phyloP scores from a whole-genome alignment of 139 green algal genomes.

The Parachlorella kessleri region DNA sequence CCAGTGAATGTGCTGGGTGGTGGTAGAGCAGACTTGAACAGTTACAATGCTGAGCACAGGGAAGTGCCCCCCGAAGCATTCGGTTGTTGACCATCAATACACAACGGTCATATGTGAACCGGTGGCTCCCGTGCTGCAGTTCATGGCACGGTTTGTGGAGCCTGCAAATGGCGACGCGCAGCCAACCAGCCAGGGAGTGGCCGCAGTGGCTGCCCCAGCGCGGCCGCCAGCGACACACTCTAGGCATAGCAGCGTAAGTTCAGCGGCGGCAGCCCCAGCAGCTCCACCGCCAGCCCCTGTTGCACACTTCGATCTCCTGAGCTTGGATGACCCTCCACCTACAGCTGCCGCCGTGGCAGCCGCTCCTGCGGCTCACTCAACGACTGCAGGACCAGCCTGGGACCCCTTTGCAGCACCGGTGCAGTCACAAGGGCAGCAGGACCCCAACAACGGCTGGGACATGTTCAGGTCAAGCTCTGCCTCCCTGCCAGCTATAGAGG shows the following conservation, averaged over 20 bases:
- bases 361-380: not conserved
- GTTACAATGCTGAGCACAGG: too few relatives aligned
- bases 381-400: slow-evolving; percentile 1
- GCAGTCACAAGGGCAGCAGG: not conserved
- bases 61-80: too few relatives aligned
- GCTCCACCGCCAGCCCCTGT: not conserved
- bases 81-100: too few relatives aligned
- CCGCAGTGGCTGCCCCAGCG: not conserved
- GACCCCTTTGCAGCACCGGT: not conserved
- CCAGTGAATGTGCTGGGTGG: too few relatives aligned
- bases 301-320: slow-evolving; percentile 25
- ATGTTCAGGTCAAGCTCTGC: not conserved
- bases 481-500: not conserved
- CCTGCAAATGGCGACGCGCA: not conserved
- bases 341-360: not conserved
- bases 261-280: not conserved
- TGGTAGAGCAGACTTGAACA: too few relatives aligned
- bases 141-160: slow-evolving; percentile 18
- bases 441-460: not conserved
- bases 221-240: not conserved
- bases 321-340: slow-evolving; percentile 12
- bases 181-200: not conserved
- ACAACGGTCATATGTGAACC: too few relatives aligned
- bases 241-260: not conserved
- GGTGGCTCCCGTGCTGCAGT: too few relatives aligned